Percentiles rank a stretch among this genome's conserved stretches.
These are phyloP conservation scores for Talaromyces amestolkiae DNA, from an alignment of 2,329 filamentous ascomycete genomes.

Conservation along the genomic window DNA sequence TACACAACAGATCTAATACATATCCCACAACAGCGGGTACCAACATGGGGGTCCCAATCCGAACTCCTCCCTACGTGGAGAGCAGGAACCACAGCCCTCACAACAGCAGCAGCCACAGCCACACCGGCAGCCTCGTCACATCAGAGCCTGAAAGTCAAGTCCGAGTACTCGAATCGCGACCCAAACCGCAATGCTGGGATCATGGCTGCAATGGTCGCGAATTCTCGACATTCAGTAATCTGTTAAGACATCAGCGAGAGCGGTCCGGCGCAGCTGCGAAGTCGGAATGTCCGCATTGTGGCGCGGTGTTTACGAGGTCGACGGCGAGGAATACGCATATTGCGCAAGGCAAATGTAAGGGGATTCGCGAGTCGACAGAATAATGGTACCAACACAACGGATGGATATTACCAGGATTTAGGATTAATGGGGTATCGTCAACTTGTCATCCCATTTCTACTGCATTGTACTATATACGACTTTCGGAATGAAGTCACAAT, in stretches of 20 bases:
- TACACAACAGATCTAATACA: slow-evolving; percentile 8
- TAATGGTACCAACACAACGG: slow-evolving; percentile 9
- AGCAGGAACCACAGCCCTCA: slow-evolving; percentile 10
- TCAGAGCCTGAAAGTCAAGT: slow-evolving; percentile 52
- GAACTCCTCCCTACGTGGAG: slow-evolving; percentile 23
- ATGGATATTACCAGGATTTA: not conserved
- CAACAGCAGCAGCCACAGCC: not conserved
- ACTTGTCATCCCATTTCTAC: not conserved
- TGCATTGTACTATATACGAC: not conserved
- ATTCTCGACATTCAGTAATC: slow-evolving; percentile 95
- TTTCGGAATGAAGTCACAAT: not conserved
- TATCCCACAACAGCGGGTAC: slow-evolving; percentile 14
- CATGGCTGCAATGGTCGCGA: slow-evolving; percentile 94
- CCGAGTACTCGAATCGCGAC: slow-evolving; percentile 70
- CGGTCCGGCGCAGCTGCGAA: slow-evolving; percentile 90
- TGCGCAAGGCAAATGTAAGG: slow-evolving; percentile 89
- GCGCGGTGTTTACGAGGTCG: slow-evolving; percentile 88
- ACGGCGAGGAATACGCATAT: slow-evolving; percentile 83
- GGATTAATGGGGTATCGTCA: not conserved
- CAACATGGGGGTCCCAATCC: slow-evolving; percentile 8
- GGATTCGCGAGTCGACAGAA: slow-evolving; percentile 29
- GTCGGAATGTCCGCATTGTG: slow-evolving; percentile 84
- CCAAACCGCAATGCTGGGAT: slow-evolving; percentile 96
- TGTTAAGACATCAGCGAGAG: slow-evolving; percentile 87
- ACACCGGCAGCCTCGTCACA: slow-evolving; percentile 20